Evolutionary conservation across 2,329 filamentous ascomycete species (phyloP).

Genomic region (Fusarium brevicatenulatum): DNA sequence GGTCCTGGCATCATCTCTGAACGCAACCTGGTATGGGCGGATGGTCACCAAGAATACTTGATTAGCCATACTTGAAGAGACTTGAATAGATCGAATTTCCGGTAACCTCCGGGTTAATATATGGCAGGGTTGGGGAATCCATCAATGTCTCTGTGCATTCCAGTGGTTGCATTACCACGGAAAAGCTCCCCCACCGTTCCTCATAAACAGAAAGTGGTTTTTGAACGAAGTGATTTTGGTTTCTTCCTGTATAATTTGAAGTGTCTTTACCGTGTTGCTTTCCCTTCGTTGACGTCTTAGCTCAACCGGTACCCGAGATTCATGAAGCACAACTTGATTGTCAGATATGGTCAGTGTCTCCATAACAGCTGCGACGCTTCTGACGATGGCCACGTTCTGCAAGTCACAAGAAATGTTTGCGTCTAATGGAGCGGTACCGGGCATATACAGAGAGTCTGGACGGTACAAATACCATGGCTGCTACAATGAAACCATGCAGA

Average conservation of each 20-base stretch:
- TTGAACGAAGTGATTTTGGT: background rate
- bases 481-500: conserved; percentile 66
- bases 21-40: background rate
- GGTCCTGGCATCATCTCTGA: background rate
- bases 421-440: conserved; percentile 17
- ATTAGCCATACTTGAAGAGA: background rate
- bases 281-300: background rate
- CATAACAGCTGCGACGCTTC: conserved; percentile 3
- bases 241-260: background rate
- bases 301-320: too few relatives aligned
- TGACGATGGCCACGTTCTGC: conserved; percentile 16
- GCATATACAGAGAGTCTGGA: conserved; percentile 50
- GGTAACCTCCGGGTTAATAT: background rate
- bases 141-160: conserved; percentile 24
- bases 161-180: background rate
- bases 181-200: conserved; percentile 2
- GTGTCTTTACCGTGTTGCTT: background rate
- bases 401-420: conserved; percentile 29
- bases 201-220: background rate
- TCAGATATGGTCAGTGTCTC: background rate
- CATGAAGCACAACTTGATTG: background rate
- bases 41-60: too few relatives aligned
- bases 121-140: background rate
- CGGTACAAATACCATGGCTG: conserved; percentile 65
- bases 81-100: background rate